Base-by-base conservation (phyloP, 345 rosid species). In the Draba incana region DNA sequence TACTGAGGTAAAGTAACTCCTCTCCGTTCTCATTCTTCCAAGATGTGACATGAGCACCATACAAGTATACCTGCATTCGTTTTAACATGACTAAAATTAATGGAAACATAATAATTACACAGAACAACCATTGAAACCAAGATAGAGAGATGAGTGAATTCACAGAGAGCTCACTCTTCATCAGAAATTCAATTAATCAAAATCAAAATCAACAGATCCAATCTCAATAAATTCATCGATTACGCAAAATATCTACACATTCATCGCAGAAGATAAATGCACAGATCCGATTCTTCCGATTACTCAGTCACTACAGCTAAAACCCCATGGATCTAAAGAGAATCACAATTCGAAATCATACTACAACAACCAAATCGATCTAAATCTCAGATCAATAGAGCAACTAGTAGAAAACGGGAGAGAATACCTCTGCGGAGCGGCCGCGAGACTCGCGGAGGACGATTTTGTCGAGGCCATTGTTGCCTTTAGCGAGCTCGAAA, bases 11-110 rank as follows among this genome's bases (percentile, higher is more conserved):
- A 75, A 89, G 87, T 62, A 89, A 75, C 84, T 89, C 98, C 72
- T 90, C 98, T 54, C 91, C 87, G 43, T 84, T 84, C 62, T 84
- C 89, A 81, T 93, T 87, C 85, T 82, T 90, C 98, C 98, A 93
- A 73, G 98, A 90, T 50, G 97, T 93, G 60, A 93, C 92, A 11
- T 90, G 97, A 54, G 80, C 97, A 12, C 97, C 97, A 59, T 88
- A 85, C 81, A 90, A 64, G 69, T 87, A 93, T n/a, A 93, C 84
- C 96, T 93, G 80, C 47, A 71, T 69, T 69, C 64, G 47, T 37
- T 56, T 35, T 14, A 20, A 64, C 3, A 37, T 4, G 35, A 42
- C 42, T 25, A 51, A 27, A 72, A 0, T 37, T 51, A 27, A 23
- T 42, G 25, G 1, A 49, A 38, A 13, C 64, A 1, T 51, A 45